Evolutionary conservation across 2,329 filamentous ascomycete species (phyloP), one percentile per base, ranked within the genome.

Genomic region (Bisporella sp.): DNA sequence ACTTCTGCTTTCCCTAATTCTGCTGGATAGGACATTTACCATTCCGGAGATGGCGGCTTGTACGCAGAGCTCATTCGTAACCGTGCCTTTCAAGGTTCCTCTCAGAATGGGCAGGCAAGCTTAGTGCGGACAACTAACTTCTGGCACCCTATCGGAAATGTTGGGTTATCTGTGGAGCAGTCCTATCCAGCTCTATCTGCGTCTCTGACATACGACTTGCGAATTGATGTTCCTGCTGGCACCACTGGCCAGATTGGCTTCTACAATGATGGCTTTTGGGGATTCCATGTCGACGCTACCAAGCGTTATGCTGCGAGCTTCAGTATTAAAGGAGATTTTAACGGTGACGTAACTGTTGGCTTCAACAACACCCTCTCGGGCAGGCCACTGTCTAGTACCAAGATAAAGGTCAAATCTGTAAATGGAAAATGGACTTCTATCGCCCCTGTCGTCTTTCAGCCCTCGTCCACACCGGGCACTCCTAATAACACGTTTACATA

Each of bases 11-110:
- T 21, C 21, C 13, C 35, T 13, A 39, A 39, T 39, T 9, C 35
- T 39, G 35, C 9, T 8, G 32, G 30, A 45, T 31, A 59, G 51
- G 56, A 59, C 46, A 53, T 58, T 35, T 56, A 56, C 42, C 52
- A 59, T 41, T 54, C 51, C 6, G 57, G 57, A 12, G 57, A 59
- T 49, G 55, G 56, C n/a, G 56, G 56, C 13, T 41, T 59, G 8
- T 87, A 88, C 61, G 83, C 80, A 47, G 83, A 88, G 61, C 66
- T 87, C 53, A 76, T 88, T 49, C 76, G 73, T 46, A 88, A 88
- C 66, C 75, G 83, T 43, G 84, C 82, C 6, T 86, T 88, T 62
- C 84, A 88, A 64, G 64, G 50, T 31, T 42, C 41, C 4, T 31
- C 35, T 21, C 35, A 43, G 31, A 47, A 51, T 40, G 65, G 59